A percentile compares a stretch with the other conserved stretches of the same genome.
These are phyloP conservation scores for Hypoxylon fragiforme DNA, from an alignment of 495 filamentous ascomycete species.

Conservation along the genomic window DNA sequence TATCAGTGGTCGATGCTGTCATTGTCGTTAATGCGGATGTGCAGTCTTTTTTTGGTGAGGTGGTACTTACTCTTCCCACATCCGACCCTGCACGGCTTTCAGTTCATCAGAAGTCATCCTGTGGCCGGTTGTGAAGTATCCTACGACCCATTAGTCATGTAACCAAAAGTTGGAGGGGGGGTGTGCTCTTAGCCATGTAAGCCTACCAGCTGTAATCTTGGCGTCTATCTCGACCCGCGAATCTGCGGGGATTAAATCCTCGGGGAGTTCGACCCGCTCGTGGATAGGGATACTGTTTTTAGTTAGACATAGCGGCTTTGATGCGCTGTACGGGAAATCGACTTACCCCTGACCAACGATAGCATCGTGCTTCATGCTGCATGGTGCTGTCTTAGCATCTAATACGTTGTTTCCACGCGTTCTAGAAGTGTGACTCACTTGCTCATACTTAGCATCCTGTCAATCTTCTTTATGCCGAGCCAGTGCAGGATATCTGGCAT, in stretches of 20 bases:
- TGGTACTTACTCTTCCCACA: conserved; percentile 80
- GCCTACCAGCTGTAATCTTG: conserved; percentile 96
- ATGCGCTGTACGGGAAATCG: conserved; percentile 18
- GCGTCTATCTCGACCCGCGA: conserved; percentile 97
- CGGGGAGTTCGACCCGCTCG: conserved; percentile 91
- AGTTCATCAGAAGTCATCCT: conserved; percentile 87
- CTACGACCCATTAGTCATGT: conserved; percentile 42
- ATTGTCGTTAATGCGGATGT: conserved; percentile 32
- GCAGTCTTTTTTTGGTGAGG: conserved; percentile 11
- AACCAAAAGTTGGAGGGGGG: conserved; percentile 1
- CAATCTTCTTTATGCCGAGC: conserved; percentile 98
- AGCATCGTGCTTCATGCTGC: conserved; percentile 96
- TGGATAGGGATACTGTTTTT: conserved; percentile 74
- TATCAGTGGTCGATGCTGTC: conserved; percentile 53
- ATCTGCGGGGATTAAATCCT: conserved; percentile 92
- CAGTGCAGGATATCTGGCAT: conserved; percentile 99
- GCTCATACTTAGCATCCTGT: conserved; percentile 98
- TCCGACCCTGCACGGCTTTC: conserved; percentile 79
- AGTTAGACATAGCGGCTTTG: conserved; percentile 28
- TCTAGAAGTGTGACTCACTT: conserved; percentile 61
- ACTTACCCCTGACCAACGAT: conserved; percentile 87
- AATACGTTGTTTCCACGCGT: conserved; percentile 9
- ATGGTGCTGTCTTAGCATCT: conserved; percentile 23
- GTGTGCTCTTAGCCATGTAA: conserved; percentile 49
- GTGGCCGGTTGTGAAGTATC: conserved; percentile 86